phyloP scores from a whole-genome alignment of 2,329 filamentous ascomycete species.

The Ophiostoma populinum region DNA sequence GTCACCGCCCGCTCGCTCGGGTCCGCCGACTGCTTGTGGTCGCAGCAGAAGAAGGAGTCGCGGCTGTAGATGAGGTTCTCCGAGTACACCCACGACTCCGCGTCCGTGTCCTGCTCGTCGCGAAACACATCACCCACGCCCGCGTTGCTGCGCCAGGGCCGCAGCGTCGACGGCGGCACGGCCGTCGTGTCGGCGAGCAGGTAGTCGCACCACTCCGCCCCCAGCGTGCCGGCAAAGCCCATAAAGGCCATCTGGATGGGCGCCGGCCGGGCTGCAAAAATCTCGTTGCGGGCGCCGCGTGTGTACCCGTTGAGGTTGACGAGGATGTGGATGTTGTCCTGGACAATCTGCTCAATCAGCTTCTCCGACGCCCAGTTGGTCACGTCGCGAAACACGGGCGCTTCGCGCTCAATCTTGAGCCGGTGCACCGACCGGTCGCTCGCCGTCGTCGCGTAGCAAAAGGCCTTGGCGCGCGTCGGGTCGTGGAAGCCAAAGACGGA shows the following conservation, averaged over 20 bases:
- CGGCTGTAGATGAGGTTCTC: conserved; percentile 93
- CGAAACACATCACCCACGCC: conserved; percentile 52
- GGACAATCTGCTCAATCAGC: conserved; percentile 69
- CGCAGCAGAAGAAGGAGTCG: conserved; percentile 96
- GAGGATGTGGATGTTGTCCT: conserved; percentile 81
- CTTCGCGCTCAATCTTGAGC: conserved; percentile 81
- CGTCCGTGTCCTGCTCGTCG: conserved; percentile 49
- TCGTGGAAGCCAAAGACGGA: conserved; percentile 92
- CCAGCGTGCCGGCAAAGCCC: conserved; percentile 91
- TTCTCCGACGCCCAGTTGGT: conserved; percentile 73
- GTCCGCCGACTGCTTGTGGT: conserved; percentile 74
- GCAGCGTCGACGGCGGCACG: conserved; percentile 64
- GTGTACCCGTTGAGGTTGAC: conserved; percentile 98
- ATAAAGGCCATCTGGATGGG: conserved; percentile 99
- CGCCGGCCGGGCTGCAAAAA: conserved; percentile 85
- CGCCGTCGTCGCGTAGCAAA: conserved; percentile 87
- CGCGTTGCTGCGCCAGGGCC: conserved; percentile 61
- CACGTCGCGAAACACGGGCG: conserved; percentile 78
- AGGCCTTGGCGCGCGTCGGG: conserved; percentile 54
- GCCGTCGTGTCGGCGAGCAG: conserved; percentile 80
- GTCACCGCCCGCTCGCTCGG: conserved; percentile 44
- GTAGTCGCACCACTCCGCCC: conserved; percentile 98
- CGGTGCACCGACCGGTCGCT: conserved; percentile 83
- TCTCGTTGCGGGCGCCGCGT: conserved; percentile 86
- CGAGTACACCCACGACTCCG: conserved; percentile 79